Conservation (phyloP, 2,329 filamentous ascomycete species). For the Neopestalotiopsis sp. region DNA sequence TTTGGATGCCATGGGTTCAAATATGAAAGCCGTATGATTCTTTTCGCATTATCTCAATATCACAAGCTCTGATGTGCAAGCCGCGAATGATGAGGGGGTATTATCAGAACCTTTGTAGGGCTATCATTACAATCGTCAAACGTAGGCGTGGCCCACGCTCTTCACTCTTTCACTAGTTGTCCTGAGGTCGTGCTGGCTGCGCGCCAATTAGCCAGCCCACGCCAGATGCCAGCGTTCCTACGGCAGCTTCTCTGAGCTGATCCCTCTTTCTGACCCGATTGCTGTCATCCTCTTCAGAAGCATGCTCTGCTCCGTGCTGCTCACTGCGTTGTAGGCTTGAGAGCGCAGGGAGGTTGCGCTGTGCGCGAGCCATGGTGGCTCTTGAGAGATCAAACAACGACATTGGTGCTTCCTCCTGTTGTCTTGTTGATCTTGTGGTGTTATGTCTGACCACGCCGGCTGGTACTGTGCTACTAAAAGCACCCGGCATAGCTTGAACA, state of each 20-base stretch:
- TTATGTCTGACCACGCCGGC: conserved; percentile 32
- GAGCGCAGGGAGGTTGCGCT: conserved; percentile 61
- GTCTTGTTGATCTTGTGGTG: conserved; percentile 37
- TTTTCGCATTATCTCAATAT: background rate
- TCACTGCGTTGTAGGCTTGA: conserved; percentile 54
- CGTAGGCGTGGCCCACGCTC: background rate
- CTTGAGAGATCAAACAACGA: conserved; percentile 69
- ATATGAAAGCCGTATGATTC: background rate
- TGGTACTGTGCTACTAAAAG: conserved; percentile 47
- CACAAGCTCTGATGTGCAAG: background rate
- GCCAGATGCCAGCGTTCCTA: conserved; percentile 69
- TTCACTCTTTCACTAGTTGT: conserved; percentile 27
- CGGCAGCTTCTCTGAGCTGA: conserved; percentile 68
- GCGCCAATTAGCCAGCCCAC: conserved; percentile 72
- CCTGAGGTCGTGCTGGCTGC: conserved; percentile 38
- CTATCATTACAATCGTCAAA: conserved; percentile 7
- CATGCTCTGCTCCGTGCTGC: conserved; percentile 43
- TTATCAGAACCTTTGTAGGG: background rate
- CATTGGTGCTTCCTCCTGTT: conserved; percentile 60
- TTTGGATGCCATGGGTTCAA: background rate
- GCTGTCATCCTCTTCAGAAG: conserved; percentile 43
- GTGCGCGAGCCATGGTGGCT: conserved; percentile 63
- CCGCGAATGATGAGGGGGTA: background rate
- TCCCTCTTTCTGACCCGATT: conserved; percentile 70
- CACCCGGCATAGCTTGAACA: conserved; percentile 59